phyloP scores from a whole-genome alignment of 768 basidiomycete genomes.

The Rhizopogon rudus region DNA sequence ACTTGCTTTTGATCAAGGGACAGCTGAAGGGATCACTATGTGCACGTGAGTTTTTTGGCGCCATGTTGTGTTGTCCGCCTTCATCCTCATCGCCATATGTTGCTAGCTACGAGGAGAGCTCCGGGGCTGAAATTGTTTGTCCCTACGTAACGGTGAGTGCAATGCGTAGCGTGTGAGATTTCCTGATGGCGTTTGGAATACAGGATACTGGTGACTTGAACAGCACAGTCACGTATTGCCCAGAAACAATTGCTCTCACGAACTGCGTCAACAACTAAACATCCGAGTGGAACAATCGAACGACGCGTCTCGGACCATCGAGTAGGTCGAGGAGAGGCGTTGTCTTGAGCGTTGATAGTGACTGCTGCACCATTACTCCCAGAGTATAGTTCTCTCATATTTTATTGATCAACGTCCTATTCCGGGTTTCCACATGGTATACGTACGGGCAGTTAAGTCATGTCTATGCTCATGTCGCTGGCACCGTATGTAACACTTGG shows the following conservation, averaged over 20 bases:
- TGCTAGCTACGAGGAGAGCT: background rate
- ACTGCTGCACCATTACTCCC: background rate
- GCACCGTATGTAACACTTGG: no score
- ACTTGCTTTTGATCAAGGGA: background rate
- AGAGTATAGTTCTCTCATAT: no score
- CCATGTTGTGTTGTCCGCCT: background rate
- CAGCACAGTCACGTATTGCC: background rate
- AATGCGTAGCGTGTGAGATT: background rate
- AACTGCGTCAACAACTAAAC: background rate
- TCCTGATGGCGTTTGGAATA: background rate
- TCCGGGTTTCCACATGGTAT: no score
- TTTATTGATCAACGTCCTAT: no score
- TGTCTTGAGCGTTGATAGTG: background rate
- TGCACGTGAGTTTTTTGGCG: background rate
- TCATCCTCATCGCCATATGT: background rate
- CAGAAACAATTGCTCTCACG: background rate
- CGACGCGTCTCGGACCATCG: background rate
- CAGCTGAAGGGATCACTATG: background rate
- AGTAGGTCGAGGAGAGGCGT: background rate
- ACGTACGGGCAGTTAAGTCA: no score
- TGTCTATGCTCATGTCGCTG: no score
- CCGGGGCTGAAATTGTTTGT: background rate
- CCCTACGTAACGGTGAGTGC: background rate
- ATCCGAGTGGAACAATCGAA: background rate
- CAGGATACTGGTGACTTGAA: background rate